Evolutionary conservation across 495 filamentous ascomycete genomes (phyloP), one percentile per base, ranked within the genome.

Genomic region (Trichoderma erinaceum): DNA sequence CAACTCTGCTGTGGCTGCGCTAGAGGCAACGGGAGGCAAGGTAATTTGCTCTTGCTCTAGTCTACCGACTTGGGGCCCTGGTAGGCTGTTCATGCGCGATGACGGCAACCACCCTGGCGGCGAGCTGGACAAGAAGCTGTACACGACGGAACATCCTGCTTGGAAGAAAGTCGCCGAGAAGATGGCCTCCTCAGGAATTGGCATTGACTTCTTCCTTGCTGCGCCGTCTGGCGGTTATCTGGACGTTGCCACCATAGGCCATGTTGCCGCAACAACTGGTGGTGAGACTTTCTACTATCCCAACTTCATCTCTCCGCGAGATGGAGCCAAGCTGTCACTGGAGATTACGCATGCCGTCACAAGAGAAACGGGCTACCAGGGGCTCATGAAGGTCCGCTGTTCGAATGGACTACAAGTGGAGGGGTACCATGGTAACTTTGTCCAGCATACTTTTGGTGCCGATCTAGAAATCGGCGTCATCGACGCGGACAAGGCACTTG

Each of bases 321-420:
- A 99, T 75, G 85, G 87, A 41, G 81, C 89, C 68, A 95, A 93
- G 78, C 81, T 98, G n/a, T 88, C 86, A 4, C 83, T 89, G 50
- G 95, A 99, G 77, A 84, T 99, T 70, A 85, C 87, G 67, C 95
- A 97, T 73, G 88, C 90, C 8, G 87, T 97, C n/a, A 92, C 87
- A 2, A 83, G 95, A 68, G 93, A 97, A 75, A 96, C 94, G 21
- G 95, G 95, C 35, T 99, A 94, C 74, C 94, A 97, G 79, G 92
- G 93, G 10, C 83, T 98, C 71, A 95, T 99, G 92, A 99, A 99
- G 82, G 95, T 98, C 66, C 89, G 95, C 58, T 99, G 95, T 78
- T 97, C 92, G 10, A 98, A 96, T 74, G 95, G 95, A 18, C 85
- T 99, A 38, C 95, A 99, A 78, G 91, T 99, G 18, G 89, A 92